These are phyloP conservation scores for Paracamarosporium sp. DNA, from an alignment of 2,329 filamentous ascomycete genomes.

Conservation along the genomic window DNA sequence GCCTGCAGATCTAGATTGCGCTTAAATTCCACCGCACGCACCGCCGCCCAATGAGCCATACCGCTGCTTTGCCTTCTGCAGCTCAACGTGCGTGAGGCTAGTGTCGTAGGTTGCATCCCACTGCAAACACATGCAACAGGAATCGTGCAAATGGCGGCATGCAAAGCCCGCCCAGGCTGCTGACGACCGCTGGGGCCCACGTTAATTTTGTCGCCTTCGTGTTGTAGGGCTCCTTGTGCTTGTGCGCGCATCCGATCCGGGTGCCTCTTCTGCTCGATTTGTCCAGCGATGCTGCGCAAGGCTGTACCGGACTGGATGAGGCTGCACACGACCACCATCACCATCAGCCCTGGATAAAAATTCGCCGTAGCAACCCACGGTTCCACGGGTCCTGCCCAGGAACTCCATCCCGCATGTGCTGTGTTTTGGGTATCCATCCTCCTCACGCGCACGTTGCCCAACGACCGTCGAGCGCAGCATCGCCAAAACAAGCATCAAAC, in stretches of 20 bases:
- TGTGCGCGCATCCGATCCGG: not conserved
- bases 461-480: conserved; percentile 22
- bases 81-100: conserved; percentile 28
- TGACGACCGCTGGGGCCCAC: not conserved
- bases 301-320: not conserved
- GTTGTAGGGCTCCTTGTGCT: not conserved
- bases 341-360: not conserved
- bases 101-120: conserved; percentile 24
- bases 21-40: conserved; percentile 19
- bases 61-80: conserved; percentile 25
- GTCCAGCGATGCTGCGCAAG: conserved; percentile 9
- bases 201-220: not conserved
- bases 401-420: not conserved
- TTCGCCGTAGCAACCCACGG: conserved; percentile 9
- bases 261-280: conserved; percentile 1
- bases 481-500: conserved; percentile 24
- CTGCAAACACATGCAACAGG: conserved; percentile 20
- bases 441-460: conserved; percentile 27
- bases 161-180: conserved; percentile 2
- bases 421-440: conserved; percentile 20
- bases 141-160: conserved; percentile 4
- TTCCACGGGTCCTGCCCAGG: conserved; percentile 19
- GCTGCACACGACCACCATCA: not conserved
- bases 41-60: conserved; percentile 27
- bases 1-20: conserved; percentile 31